Evolutionary conservation across 2,329 filamentous ascomycete species (phyloP), one percentile per base, ranked within the genome.

Genomic region (Mycosphaerella sp.): DNA sequence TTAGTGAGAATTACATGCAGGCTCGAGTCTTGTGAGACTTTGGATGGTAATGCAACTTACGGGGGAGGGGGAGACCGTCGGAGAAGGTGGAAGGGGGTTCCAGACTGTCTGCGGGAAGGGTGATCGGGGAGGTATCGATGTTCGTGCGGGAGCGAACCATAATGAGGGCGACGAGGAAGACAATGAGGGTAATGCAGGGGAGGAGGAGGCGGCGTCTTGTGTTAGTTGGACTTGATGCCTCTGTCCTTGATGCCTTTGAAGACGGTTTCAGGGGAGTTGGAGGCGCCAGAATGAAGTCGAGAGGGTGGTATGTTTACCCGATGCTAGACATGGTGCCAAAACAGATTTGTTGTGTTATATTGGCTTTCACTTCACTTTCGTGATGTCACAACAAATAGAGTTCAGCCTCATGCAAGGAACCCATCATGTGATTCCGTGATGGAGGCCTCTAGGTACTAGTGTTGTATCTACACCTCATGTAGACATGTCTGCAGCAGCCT

Each of bases 51-150:
- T 25, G 21, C 1, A 25, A 25, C 21, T 25, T 25, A 25, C 84
- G 82, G 0, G 90, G 90, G 1, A 95, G 79, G 0, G 89, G 87
- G 0, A 82, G 79, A 37, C 81, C 77, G 59, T 85, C 81, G 54
- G 72, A 80, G 70, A 85, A 82, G 10, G 79, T 82, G 13, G 72
- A 67, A 3, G 79, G 79, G 56, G 72, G 67, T 32, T 63, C 59
- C 4, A 68, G 64, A 17, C 65, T 63, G 17, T 66, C 58, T 8
- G 71, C 62, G 2, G 70, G 66, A 4, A 65, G 64, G 6, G 68
- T 68, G 2, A 66, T 66, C 32, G 68, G 64, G 9, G 69, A 64
- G 9, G 63, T 62, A 8, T 64, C 57, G 35, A 49, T 30, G 30
- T 40, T 44, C 40, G 52, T 44, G 32, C 41, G 45, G 18, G 42